Percentiles rank a stretch among this genome's conserved stretches.
These are phyloP conservation scores for Ceratobasidium sp. DNA, from an alignment of 1,284 basidiomycete species.

Conservation along the genomic window DNA sequence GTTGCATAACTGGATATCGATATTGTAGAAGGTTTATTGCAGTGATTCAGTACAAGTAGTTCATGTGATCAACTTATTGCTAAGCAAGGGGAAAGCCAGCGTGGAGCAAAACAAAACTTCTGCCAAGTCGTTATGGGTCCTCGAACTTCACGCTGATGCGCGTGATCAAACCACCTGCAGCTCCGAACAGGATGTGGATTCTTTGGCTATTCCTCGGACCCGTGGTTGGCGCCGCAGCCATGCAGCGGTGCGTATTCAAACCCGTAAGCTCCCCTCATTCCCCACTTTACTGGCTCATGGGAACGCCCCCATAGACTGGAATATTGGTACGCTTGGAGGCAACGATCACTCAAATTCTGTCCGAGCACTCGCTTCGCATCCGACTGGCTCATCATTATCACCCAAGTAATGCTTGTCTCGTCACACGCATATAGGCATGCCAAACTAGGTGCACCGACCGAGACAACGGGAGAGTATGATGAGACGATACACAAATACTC, in stretches of 20 bases:
- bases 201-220: conserved; percentile 40
- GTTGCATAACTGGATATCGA: too few relatives aligned
- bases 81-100: too few relatives aligned
- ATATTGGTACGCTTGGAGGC: conserved; percentile 38
- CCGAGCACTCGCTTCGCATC: conserved; percentile 41
- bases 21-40: too few relatives aligned
- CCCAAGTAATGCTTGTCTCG: too few relatives aligned
- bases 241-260: conserved; percentile 39
- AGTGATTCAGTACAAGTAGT: too few relatives aligned
- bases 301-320: conserved; percentile 11
- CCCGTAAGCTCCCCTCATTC: background rate
- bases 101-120: background rate
- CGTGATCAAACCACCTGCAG: too few relatives aligned
- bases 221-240: conserved; percentile 25
- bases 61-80: too few relatives aligned
- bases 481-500: too few relatives aligned
- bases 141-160: background rate
- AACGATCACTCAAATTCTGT: conserved; percentile 41
- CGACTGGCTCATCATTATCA: conserved; percentile 38
- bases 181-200: conserved; percentile 38
- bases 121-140: background rate
- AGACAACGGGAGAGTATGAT: too few relatives aligned
- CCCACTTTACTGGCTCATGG: background rate
- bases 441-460: too few relatives aligned
- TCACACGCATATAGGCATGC: too few relatives aligned